Percentiles rank a stretch among this genome's conserved stretches.
phyloP scores from a whole-genome alignment of 2,329 filamentous ascomycete genomes.

The Sclerotinia sclerotiorum region DNA sequence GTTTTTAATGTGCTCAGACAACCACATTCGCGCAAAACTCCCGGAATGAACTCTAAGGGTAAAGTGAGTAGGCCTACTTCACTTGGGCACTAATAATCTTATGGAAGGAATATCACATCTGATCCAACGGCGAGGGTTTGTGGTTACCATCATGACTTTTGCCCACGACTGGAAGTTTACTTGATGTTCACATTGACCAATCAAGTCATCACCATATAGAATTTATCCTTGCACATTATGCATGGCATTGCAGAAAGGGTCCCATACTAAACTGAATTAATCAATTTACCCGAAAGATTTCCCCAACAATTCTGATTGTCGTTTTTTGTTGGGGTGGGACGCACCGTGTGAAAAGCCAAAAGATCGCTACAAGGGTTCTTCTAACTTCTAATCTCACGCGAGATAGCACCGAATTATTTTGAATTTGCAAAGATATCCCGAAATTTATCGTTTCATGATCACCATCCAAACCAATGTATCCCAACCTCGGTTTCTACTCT shows the following conservation, averaged over 20 bases:
- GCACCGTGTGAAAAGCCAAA: background rate
- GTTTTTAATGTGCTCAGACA: background rate
- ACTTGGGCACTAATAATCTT: background rate
- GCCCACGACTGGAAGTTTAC: background rate
- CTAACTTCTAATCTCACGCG: too few species aligned
- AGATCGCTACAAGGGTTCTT: slow-evolving; percentile 17
- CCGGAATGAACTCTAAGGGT: too few species aligned
- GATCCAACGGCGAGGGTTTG: background rate
- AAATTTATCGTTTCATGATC: background rate
- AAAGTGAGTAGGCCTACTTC: background rate
- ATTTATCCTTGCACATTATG: background rate
- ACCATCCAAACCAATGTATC: background rate
- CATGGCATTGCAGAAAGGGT: slow-evolving; percentile 17
- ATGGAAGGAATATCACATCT: background rate
- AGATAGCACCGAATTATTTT: background rate
- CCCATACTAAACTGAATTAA: slow-evolving; percentile 3
- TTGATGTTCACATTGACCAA: slow-evolving; percentile 20
- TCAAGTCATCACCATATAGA: slow-evolving; percentile 5
- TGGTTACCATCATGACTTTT: background rate
- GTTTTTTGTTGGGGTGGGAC: slow-evolving; percentile 21
- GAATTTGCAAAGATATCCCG: background rate
- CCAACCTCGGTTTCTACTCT: background rate
- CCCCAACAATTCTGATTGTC: slow-evolving; percentile 21
- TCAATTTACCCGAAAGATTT: slow-evolving; percentile 12
- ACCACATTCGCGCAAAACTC: background rate